Evolutionary conservation across 2,329 filamentous ascomycete species (phyloP).

Genomic region (Aureobasidium sp.): DNA sequence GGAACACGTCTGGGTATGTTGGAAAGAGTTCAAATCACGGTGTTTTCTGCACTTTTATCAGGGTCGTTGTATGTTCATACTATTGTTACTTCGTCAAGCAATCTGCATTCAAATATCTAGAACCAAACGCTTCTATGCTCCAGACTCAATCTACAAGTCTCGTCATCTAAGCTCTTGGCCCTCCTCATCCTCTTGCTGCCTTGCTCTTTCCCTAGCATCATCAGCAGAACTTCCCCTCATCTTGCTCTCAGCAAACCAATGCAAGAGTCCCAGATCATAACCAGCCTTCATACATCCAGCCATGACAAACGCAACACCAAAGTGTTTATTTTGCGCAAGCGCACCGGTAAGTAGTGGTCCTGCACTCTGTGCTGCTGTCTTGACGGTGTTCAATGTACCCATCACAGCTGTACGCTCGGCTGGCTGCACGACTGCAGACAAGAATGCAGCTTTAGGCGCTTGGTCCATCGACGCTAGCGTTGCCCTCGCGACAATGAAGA

Average conservation of each 20-base stretch:
- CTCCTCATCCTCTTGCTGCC: conserved; percentile 11
- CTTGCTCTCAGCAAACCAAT: conserved; percentile 29
- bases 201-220: conserved; percentile 14
- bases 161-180: conserved; percentile 8
- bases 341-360: conserved; percentile 74
- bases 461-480: conserved; percentile 75
- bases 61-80: too few species aligned
- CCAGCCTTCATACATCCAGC: conserved; percentile 70
- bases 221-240: conserved; percentile 8
- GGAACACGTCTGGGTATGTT: too few species aligned
- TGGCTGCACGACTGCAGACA: conserved; percentile 70
- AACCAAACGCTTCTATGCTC: background rate
- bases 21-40: too few species aligned
- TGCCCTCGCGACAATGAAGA: conserved; percentile 68
- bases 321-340: conserved; percentile 60
- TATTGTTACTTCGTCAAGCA: too few species aligned
- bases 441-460: conserved; percentile 74
- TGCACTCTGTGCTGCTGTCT: conserved; percentile 68
- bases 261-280: conserved; percentile 37
- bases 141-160: background rate
- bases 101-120: background rate
- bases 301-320: conserved; percentile 70
- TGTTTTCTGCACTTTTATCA: too few species aligned
- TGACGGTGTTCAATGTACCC: conserved; percentile 75
- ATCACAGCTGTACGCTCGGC: conserved; percentile 76